Percentiles rank a stretch among this genome's conserved stretches.
Conservation (phyloP, 352 stramenopile genomes). For the Halophytophthora batemanensis region DNA sequence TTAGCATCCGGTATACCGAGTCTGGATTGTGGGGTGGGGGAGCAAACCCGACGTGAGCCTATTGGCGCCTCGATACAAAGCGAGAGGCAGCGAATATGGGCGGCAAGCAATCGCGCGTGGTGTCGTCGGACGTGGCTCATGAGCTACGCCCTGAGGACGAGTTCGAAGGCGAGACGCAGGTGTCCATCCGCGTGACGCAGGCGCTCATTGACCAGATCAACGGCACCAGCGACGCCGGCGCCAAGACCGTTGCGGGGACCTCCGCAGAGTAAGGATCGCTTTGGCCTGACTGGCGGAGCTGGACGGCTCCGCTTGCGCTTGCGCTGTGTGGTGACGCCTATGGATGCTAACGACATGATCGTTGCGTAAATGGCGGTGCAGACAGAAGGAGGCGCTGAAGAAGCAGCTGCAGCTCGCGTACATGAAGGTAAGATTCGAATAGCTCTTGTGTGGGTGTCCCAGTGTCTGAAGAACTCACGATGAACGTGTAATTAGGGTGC, state of each 20-base stretch:
- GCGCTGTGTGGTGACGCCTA: neutral
- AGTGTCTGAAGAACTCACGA: neutral
- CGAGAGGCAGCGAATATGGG: conserved; percentile 44
- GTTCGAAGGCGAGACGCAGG: conserved; percentile 38
- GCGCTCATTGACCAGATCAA: conserved; percentile 73
- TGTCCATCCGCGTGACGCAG: conserved; percentile 68
- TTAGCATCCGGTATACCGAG: neutral
- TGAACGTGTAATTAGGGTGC: conserved; percentile 36
- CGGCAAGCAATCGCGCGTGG: conserved; percentile 76
- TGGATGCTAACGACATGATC: neutral
- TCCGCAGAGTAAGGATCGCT: conserved; percentile 40
- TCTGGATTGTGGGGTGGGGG: conserved; percentile 12
- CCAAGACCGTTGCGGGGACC: conserved; percentile 13
- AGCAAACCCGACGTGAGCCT: conserved; percentile 35
- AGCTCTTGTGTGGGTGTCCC: neutral
- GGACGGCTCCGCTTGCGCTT: neutral
- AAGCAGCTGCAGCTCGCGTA: conserved; percentile 80
- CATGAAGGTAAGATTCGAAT: conserved; percentile 38
- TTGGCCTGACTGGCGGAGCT: neutral
- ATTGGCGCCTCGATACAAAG: too few relatives aligned
- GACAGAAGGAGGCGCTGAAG: conserved; percentile 60
- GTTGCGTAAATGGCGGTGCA: conserved; percentile 9
- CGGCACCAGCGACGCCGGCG: conserved; percentile 25
- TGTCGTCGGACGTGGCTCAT: conserved; percentile 49
- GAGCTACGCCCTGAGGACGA: conserved; percentile 48